phyloP scores from a whole-genome alignment of 139 green algal species.

The Chlamydomonas asymmetrica region DNA sequence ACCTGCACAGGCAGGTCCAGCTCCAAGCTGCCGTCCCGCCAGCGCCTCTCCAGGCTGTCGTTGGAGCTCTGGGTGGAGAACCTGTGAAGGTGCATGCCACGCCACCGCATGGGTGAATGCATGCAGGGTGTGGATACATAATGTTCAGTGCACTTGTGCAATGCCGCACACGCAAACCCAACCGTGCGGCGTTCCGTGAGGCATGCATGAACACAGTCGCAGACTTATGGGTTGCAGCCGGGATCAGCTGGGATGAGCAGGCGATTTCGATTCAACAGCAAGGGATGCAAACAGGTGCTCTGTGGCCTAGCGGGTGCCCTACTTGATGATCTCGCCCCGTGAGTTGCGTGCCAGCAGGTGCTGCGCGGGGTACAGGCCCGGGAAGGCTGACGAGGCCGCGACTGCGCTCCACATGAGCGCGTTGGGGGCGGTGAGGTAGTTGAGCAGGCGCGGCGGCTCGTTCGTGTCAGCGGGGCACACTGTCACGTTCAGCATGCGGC shows the following conservation, averaged over 20 bases:
- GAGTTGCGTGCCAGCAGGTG: conserved; percentile 69
- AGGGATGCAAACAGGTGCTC: too few species aligned
- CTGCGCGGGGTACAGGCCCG: conserved; percentile 80
- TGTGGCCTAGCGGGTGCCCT: too few species aligned
- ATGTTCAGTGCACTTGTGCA: too few species aligned
- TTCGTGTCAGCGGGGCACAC: conserved; percentile 82
- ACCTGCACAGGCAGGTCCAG: conserved; percentile 79
- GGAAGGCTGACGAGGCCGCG: conserved; percentile 85
- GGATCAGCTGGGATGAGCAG: too few species aligned
- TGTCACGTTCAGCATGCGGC: conserved; percentile 91
- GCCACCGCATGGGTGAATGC: too few species aligned
- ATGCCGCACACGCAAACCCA: too few species aligned
- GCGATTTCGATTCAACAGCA: too few species aligned
- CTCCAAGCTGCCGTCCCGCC: conserved; percentile 80
- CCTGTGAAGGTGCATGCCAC: neutral
- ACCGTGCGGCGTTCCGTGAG: too few species aligned
- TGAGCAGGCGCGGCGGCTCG: conserved; percentile 88
- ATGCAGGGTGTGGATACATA: too few species aligned
- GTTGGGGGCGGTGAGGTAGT: conserved; percentile 90
- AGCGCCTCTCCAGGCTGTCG: conserved; percentile 56
- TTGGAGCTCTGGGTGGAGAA: conserved; percentile 33
- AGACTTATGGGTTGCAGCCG: too few species aligned
- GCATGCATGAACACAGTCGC: too few species aligned
- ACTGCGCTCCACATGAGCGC: conserved; percentile 87
- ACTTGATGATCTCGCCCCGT: conserved; percentile 49